Percentiles rank a stretch among this genome's conserved stretches.
Conservation (phyloP, 345 rosid species). For the Hevea brasiliensis region DNA sequence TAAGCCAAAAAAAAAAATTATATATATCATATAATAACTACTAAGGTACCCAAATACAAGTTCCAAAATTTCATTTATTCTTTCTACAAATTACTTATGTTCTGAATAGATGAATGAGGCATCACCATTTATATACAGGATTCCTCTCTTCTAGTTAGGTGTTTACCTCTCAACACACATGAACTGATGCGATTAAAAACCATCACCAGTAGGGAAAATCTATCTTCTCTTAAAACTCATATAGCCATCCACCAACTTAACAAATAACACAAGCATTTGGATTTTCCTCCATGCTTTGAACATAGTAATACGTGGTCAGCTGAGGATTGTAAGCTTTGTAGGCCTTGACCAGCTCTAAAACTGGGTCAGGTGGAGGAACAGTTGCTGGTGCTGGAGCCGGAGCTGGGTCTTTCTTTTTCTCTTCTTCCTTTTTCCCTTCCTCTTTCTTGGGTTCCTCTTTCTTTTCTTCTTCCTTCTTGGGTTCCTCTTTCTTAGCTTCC, state of each 20-base stretch:
- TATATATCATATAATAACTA: too few species aligned
- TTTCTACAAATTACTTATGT: conserved; percentile 20
- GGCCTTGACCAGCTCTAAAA: conserved; percentile 70
- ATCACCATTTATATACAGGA: conserved; percentile 26
- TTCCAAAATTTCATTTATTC: conserved; percentile 32
- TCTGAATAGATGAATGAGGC: conserved; percentile 17
- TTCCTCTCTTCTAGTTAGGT: conserved; percentile 14
- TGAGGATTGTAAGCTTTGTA: conserved; percentile 88
- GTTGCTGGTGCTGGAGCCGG: conserved; percentile 13
- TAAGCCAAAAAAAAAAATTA: too few species aligned
- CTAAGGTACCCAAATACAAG: background rate
- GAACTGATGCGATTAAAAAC: conserved; percentile 30
- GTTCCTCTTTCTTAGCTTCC: too few species aligned
- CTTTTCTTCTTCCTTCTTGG: conserved; percentile 37
- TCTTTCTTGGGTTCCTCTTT: conserved; percentile 41
- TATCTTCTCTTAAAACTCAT: background rate
- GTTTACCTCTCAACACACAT: conserved; percentile 19
- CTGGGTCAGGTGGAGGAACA: conserved; percentile 53
- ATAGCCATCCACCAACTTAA: conserved; percentile 6
- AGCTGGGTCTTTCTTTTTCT: conserved; percentile 27
- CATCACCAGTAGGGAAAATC: conserved; percentile 18
- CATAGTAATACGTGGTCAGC: conserved; percentile 63
- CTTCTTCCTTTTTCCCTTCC: conserved; percentile 2
- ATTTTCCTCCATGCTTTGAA: conserved; percentile 87
- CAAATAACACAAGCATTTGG: conserved; percentile 90